Evolutionary conservation across 2,329 filamentous ascomycete species (phyloP).

Genomic region (Pseudogymnoascus sp.): DNA sequence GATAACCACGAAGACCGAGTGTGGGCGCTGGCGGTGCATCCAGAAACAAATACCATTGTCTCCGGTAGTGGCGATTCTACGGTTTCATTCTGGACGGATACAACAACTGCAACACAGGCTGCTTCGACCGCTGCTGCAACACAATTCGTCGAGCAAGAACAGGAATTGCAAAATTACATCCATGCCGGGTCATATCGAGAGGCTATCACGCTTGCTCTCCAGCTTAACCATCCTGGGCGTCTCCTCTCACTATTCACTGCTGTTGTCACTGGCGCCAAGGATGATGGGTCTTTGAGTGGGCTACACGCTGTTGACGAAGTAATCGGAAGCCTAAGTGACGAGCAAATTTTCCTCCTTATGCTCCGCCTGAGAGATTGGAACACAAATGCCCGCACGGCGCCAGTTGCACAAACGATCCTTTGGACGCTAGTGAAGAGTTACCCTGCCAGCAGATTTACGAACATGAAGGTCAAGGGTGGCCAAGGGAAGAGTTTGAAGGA

Average conservation of each 20-base stretch:
- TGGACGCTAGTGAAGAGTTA: slow-evolving; percentile 74
- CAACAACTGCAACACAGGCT: slow-evolving; percentile 70
- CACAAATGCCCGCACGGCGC: slow-evolving; percentile 81
- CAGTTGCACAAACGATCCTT: slow-evolving; percentile 78
- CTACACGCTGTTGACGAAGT: slow-evolving; percentile 73
- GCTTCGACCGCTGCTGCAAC: slow-evolving; percentile 67
- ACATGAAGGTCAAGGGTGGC: slow-evolving; percentile 53
- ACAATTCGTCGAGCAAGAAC: slow-evolving; percentile 84
- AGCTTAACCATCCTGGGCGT: slow-evolving; percentile 88
- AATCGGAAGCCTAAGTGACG: slow-evolving; percentile 67
- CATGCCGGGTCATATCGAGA: slow-evolving; percentile 81
- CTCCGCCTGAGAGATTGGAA: slow-evolving; percentile 91
- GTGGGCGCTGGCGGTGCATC: slow-evolving; percentile 76
- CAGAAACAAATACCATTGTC: slow-evolving; percentile 63
- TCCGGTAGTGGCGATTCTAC: slow-evolving; percentile 91
- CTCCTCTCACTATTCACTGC: slow-evolving; percentile 77
- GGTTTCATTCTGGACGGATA: slow-evolving; percentile 93
- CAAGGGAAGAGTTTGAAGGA: slow-evolving; percentile 66
- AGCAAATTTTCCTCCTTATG: slow-evolving; percentile 78
- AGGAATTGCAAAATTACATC: slow-evolving; percentile 89
- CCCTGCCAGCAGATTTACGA: slow-evolving; percentile 68
- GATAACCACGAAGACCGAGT: slow-evolving; percentile 97
- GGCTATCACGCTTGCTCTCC: slow-evolving; percentile 83
- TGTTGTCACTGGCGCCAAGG: slow-evolving; percentile 58
- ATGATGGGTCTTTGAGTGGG: slow-evolving; percentile 57